Evolutionary conservation across 495 filamentous ascomycete species (phyloP).

Genomic region (Penicillium turbatum): DNA sequence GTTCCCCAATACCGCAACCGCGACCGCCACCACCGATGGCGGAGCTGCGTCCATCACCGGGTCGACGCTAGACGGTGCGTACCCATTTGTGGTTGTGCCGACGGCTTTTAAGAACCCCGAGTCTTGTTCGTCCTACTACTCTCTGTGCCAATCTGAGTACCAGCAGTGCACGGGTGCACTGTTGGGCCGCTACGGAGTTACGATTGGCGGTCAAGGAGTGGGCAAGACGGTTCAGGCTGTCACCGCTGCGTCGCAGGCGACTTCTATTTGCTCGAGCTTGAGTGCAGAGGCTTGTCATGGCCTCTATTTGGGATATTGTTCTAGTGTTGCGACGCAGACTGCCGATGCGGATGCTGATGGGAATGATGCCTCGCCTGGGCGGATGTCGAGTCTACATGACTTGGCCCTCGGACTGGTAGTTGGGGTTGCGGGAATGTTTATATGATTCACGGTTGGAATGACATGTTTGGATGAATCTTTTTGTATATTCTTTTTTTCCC

Average conservation of each 20-base stretch:
- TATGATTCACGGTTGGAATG: slow-evolving; percentile 29
- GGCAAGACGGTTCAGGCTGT: slow-evolving; percentile 63
- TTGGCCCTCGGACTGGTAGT: slow-evolving; percentile 39
- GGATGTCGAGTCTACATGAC: slow-evolving; percentile 37
- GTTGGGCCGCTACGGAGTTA: slow-evolving; percentile 46
- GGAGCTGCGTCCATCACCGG: slow-evolving; percentile 38
- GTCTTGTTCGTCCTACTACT: slow-evolving; percentile 64
- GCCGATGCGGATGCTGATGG: slow-evolving; percentile 31
- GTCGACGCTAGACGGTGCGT: slow-evolving; percentile 44
- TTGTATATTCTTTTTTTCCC: slow-evolving; percentile 7
- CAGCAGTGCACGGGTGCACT: slow-evolving; percentile 57
- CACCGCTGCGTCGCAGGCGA: slow-evolving; percentile 47
- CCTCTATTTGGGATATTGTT: slow-evolving; percentile 52
- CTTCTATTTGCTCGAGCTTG: slow-evolving; percentile 62
- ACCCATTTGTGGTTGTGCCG: slow-evolving; percentile 62
- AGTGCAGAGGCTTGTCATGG: slow-evolving; percentile 58
- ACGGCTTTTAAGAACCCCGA: slow-evolving; percentile 60
- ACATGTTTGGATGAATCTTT: slow-evolving; percentile 1
- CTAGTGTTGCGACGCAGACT: slow-evolving; percentile 32
- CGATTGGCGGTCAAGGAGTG: slow-evolving; percentile 40
- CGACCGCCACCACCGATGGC: slow-evolving; percentile 27
- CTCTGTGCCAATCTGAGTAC: slow-evolving; percentile 61
- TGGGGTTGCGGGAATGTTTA: slow-evolving; percentile 43
- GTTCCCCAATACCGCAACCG: slow-evolving; percentile 33
- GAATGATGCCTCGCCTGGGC: slow-evolving; percentile 26